These are phyloP conservation scores for Beverwykella pulmonaria DNA, from an alignment of 495 filamentous ascomycete species.

Conservation along the genomic window DNA sequence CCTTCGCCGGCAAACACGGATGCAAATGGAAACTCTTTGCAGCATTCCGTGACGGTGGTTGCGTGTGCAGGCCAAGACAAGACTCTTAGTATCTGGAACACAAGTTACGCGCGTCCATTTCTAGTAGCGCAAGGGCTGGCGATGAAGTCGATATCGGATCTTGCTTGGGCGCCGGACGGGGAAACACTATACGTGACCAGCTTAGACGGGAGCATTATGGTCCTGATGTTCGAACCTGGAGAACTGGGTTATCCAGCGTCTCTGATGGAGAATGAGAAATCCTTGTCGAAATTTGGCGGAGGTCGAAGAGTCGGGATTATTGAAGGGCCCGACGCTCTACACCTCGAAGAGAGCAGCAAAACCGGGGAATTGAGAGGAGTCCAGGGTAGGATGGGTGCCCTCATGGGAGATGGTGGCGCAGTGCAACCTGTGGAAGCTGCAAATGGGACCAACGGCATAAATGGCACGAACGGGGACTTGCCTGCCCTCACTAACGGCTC, in stretches of 20 bases:
- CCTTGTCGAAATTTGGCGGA: conserved; percentile 87
- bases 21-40: conserved; percentile 46
- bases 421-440: conserved; percentile 12
- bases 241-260: conserved; percentile 75
- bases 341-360: conserved; percentile 89
- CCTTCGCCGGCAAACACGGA: conserved; percentile 50
- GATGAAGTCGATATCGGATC: conserved; percentile 86
- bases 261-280: conserved; percentile 86
- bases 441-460: conserved; percentile 45
- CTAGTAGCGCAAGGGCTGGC: conserved; percentile 85
- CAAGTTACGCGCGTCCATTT: conserved; percentile 84
- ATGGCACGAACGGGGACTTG: conserved; percentile 35
- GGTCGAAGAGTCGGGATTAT: conserved; percentile 83
- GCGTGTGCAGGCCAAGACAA: conserved; percentile 97
- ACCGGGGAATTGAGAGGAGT: conserved; percentile 84
- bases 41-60: conserved; percentile 81
- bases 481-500: conserved; percentile 45
- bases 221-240: conserved; percentile 69
- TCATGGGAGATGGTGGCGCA: conserved; percentile 77
- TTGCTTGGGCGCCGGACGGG: conserved; percentile 94
- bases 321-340: conserved; percentile 83
- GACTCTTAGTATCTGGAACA: conserved; percentile 94
- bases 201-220: conserved; percentile 83
- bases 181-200: conserved; percentile 82
- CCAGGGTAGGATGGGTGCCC: conserved; percentile 91